Evolutionary conservation across 805 yeast genomes (phyloP), one percentile per base, ranked within the genome.

Genomic region (Blastobotrys muscicola): DNA sequence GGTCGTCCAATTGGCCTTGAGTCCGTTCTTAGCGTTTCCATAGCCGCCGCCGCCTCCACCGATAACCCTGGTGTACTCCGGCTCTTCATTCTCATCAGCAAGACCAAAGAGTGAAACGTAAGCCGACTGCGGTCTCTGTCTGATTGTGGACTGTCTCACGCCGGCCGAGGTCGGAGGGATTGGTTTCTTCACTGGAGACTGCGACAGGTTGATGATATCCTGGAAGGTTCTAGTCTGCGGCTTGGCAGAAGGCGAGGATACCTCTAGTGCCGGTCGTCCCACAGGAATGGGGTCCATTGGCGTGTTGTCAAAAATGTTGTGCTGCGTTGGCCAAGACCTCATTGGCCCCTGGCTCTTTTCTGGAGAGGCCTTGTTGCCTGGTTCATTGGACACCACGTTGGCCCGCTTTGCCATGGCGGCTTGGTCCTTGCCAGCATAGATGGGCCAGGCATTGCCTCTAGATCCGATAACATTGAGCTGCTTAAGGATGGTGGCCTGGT

Each of bases 391-490:
- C 36, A 11, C 10, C 10, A 26, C 26, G 8, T 26, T 42, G 7
- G 35, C 14, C 37, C 11, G 41, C 15, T 39, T n/a, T n/a, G 11
- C 10, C 31, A 37, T n/a, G 29, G 13, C 11, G 36, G 36, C 45
- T 32, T 54, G 57, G 15, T 52, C 53, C 10, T 42, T 29, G 30
- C 58, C 59, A 26, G 31, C 36, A 39, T 36, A 45, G 12, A 56
- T 55, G 4, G 60, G 60, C 60, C 60, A 56, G 29, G 48, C 45
- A 38, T 55, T 55, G 10, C 59, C 60, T 12, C 59, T 47, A n/a
- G 50, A 13, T n/a, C 60, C 60, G 36, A 56, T 56, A 34, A 56
- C 49, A 39, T 53, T 54, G 36, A 55, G 42, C 47, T 55, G 56
- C 46, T 56, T 55, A 20, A 56, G 51, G 36, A 56, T 42, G 3